Base-by-base conservation (phyloP, 2,329 filamentous ascomycete genomes). In the Trichothecium roseum region DNA sequence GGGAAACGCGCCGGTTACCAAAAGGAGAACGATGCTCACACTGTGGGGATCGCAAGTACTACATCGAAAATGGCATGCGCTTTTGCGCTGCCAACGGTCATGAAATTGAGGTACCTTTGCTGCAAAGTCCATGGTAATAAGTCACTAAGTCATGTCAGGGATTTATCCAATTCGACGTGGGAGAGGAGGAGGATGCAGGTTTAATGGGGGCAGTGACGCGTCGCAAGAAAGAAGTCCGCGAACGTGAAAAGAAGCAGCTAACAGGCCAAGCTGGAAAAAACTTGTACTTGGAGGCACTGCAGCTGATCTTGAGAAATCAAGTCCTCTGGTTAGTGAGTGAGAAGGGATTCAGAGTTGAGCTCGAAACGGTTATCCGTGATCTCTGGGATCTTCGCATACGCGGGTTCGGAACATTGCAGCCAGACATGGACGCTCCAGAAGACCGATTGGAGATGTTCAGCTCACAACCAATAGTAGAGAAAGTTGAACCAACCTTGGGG, bases 261-360 rank as follows among this genome's bases (percentile, higher is more conserved):
- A 56, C 56, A 5, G 88, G 88, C 29, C 65, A 73, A 32, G 69
- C 75, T 36, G 89, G 82, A 12, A 75, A 78, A 43, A 75, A 82
- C 42, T 71, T 95, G 17, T 95, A 84, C 53, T 66, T 96, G 26
- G 82, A 94, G 53, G 81, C 77, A 43, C 73, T 93, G 40, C 89
- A 96, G 57, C 65, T 94, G 22, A 71, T 96, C 32, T 63, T 98
- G 18, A 78, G 87, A 53, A 84, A 82, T 51, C 89, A 96, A 62
- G 62, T 85, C 13, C 60, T 74, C 50, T 88, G 81, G 68, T 64
- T 96, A 20, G 64, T 94, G 12, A 62, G 72, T 16, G 63, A 68
- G 5, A 78, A 78, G 52, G 71, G 72, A 0, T 69, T 91, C 32
- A 78, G 81, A 2, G 56, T 65, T 4, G 81, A 94, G 47, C 66